Conservation (phyloP, 2,329 filamentous ascomycete species). For the Fusarium tuaranense region DNA sequence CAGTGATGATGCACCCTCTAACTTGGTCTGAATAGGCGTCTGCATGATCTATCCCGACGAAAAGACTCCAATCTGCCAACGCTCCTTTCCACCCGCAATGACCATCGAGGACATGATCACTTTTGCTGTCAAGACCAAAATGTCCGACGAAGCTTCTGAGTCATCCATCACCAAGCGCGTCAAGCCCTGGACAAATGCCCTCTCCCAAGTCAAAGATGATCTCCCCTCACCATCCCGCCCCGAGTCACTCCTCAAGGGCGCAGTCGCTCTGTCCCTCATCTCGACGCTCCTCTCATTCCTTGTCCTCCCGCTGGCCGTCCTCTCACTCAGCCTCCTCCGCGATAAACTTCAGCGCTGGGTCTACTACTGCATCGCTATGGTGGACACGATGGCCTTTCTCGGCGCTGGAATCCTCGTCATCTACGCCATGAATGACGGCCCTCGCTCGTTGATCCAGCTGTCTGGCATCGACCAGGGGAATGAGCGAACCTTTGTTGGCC, state of each 20-base stretch:
- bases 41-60: conserved; percentile 3
- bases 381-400: conserved; percentile 16
- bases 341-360: conserved; percentile 17
- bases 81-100: conserved; percentile 18
- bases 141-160: not conserved
- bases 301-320: conserved; percentile 15
- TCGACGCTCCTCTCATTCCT: conserved; percentile 22
- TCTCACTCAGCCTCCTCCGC: conserved; percentile 18
- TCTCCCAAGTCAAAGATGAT: conserved; percentile 12
- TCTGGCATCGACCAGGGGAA: conserved; percentile 21
- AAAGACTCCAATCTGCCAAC: conserved; percentile 8
- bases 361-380: conserved; percentile 20
- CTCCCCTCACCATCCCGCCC: conserved; percentile 8
- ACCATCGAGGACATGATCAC: conserved; percentile 16
- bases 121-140: conserved; percentile 13
- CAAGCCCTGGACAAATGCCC: conserved; percentile 21
- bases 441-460: conserved; percentile 21
- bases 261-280: conserved; percentile 10
- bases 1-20: not conserved
- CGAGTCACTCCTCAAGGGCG: conserved; percentile 17
- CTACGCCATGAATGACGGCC: conserved; percentile 28
- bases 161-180: not conserved
- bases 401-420: conserved; percentile 22
- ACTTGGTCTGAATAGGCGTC: conserved; percentile 1
- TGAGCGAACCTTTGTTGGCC: conserved; percentile 18